phyloP scores from a whole-genome alignment of 2,329 filamentous ascomycete species.

The Neobulgaria alba region DNA sequence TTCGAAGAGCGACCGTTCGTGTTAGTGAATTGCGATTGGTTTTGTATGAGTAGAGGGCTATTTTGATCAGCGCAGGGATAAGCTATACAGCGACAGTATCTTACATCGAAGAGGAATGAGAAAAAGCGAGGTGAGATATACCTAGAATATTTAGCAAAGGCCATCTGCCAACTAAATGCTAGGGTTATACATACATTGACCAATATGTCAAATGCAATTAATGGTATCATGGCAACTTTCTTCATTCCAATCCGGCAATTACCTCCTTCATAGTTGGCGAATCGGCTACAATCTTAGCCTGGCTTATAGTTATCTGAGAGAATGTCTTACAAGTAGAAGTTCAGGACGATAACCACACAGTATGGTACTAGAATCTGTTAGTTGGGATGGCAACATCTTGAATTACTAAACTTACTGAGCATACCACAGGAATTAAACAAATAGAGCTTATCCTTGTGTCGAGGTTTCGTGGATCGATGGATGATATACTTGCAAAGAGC shows the following conservation, averaged over 20 bases:
- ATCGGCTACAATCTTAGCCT: conserved; percentile 31
- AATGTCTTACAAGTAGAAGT: conserved; percentile 51
- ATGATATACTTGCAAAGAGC: conserved; percentile 36
- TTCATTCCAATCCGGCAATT: conserved; percentile 55
- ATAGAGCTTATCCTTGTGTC: conserved; percentile 50
- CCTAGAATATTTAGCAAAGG: conserved; percentile 8
- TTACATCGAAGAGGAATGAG: conserved; percentile 49
- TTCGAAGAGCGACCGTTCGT: conserved; percentile 45
- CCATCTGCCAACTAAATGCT: too few relatives aligned
- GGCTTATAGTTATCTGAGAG: not conserved
- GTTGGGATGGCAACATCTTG: conserved; percentile 5
- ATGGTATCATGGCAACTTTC: conserved; percentile 47
- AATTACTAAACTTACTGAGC: conserved; percentile 33
- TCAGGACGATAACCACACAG: conserved; percentile 41
- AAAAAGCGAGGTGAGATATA: conserved; percentile 56
- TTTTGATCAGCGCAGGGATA: not conserved
- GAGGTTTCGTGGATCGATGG: conserved; percentile 40
- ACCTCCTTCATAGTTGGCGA: conserved; percentile 45
- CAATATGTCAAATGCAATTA: conserved; percentile 51
- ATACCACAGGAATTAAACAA: conserved; percentile 53
- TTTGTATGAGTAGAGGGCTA: conserved; percentile 48
- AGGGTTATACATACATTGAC: conserved; percentile 37
- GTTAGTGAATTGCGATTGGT: conserved; percentile 37
- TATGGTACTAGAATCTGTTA: conserved; percentile 22
- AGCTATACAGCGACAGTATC: conserved; percentile 8